Percentiles rank a stretch among this genome's conserved stretches.
Conservation (phyloP, 2,329 filamentous ascomycete species). For the Exophiala viscosa region DNA sequence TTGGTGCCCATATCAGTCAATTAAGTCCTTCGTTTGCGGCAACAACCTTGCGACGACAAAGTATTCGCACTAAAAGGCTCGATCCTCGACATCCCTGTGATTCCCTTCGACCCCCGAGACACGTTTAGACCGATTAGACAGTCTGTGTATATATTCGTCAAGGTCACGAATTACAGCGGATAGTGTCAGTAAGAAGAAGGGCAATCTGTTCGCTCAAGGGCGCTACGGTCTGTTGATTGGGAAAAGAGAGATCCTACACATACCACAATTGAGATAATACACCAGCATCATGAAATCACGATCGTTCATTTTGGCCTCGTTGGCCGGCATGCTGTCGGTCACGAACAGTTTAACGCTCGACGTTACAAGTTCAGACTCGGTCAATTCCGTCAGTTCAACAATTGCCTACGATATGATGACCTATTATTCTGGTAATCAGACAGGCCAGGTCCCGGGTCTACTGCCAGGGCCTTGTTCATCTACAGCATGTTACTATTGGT, state of each 20-base stretch:
- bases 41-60: background rate
- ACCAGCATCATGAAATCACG: constrained; percentile 11
- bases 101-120: background rate
- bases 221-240: no score
- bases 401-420: constrained; percentile 34
- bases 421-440: constrained; percentile 35
- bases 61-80: background rate
- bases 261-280: background rate
- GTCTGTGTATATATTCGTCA: no score
- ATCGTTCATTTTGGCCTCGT: constrained; percentile 17
- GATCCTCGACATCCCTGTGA: background rate
- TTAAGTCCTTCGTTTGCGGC: background rate
- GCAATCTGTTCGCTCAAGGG: no score
- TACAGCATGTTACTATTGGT: constrained; percentile 35
- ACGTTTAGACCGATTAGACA: background rate
- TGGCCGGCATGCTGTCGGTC: constrained; percentile 24
- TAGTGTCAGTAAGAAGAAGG: no score
- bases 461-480: constrained; percentile 31
- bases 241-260: no score
- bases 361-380: constrained; percentile 30
- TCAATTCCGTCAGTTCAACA: constrained; percentile 33
- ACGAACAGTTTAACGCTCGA: constrained; percentile 19
- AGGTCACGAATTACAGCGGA: no score
- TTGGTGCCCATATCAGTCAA: background rate
- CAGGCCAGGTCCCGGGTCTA: constrained; percentile 33